These are phyloP conservation scores for Blastobotrys parvus DNA, from an alignment of 805 yeast genomes.

Conservation along the genomic window DNA sequence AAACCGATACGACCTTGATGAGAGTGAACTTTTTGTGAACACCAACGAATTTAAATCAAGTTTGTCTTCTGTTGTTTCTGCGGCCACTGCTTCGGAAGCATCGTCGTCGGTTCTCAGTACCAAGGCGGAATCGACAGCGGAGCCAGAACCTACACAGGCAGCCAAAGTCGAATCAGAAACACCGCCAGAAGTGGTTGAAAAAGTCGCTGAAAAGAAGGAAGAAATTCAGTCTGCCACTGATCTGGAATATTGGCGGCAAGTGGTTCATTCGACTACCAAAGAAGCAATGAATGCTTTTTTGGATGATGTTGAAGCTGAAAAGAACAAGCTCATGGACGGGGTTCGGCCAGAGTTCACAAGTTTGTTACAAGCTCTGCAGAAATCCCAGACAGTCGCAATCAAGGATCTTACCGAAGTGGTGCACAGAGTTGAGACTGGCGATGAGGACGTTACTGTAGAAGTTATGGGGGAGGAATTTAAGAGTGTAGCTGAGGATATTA, in stretches of 20 bases:
- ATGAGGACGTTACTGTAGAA: constrained; percentile 12
- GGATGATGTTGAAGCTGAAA: constrained; percentile 20
- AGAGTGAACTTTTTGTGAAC: neutral
- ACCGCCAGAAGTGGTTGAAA: neutral
- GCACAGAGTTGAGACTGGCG: constrained; percentile 6
- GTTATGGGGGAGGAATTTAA: constrained; percentile 16
- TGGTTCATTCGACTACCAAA: constrained; percentile 18
- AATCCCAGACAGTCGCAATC: constrained; percentile 9
- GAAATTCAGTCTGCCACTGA: constrained; percentile 1
- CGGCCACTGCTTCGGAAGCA: neutral
- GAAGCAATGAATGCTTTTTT: constrained; percentile 19
- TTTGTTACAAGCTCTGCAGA: constrained; percentile 14
- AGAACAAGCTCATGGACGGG: constrained; percentile 10
- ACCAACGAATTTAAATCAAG: neutral
- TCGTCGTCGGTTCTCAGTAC: neutral
- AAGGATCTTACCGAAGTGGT: constrained; percentile 12
- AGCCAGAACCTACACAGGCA: constrained; percentile 2
- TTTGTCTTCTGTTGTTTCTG: neutral
- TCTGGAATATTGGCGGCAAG: constrained; percentile 17
- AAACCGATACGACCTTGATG: constrained; percentile 3
- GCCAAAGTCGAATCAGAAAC: constrained; percentile 3
- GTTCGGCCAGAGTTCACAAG: constrained; percentile 18
- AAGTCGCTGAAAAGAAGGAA: too few relatives aligned
- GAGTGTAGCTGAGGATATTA: constrained; percentile 16
- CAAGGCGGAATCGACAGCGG: neutral